Evolutionary conservation across 106 monocot genomes (phyloP).

Genomic region (Dendrobium huoshanense): DNA sequence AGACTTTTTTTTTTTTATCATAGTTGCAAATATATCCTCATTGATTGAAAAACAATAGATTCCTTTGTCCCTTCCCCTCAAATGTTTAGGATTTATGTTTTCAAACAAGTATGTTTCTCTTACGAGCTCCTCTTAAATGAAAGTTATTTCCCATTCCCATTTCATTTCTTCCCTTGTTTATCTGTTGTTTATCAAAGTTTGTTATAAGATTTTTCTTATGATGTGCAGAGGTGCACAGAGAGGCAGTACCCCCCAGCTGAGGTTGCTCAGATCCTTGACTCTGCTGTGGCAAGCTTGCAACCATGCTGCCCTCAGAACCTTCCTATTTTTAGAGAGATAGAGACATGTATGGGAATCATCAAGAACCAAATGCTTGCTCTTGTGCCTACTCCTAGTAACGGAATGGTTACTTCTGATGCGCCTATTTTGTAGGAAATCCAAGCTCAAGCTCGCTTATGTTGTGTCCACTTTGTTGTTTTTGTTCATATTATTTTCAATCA

Average conservation of each 20-base stretch:
- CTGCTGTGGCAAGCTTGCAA: conserved; percentile 57
- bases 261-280: conserved; percentile 87
- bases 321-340: conserved; percentile 75
- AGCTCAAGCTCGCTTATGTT: neutral
- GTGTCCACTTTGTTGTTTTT: neutral
- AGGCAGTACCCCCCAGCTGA: conserved; percentile 86
- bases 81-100: no score
- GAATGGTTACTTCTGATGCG: conserved; percentile 15
- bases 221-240: conserved; percentile 65
- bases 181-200: neutral
- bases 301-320: conserved; percentile 77
- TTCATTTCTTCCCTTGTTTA: no score
- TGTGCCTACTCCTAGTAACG: conserved; percentile 50
- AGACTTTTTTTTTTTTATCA: no score
- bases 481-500: neutral
- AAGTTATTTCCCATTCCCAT: no score
- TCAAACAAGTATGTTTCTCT: no score
- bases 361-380: conserved; percentile 95
- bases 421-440: conserved; percentile 8
- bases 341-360: conserved; percentile 79
- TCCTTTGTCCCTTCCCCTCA: no score
- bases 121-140: no score
- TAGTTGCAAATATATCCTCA: no score
- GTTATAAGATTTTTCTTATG: neutral
- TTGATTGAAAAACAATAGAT: no score